These are phyloP conservation scores for Geosmithia morbida DNA, from an alignment of 2,329 filamentous ascomycete species.

Conservation along the genomic window DNA sequence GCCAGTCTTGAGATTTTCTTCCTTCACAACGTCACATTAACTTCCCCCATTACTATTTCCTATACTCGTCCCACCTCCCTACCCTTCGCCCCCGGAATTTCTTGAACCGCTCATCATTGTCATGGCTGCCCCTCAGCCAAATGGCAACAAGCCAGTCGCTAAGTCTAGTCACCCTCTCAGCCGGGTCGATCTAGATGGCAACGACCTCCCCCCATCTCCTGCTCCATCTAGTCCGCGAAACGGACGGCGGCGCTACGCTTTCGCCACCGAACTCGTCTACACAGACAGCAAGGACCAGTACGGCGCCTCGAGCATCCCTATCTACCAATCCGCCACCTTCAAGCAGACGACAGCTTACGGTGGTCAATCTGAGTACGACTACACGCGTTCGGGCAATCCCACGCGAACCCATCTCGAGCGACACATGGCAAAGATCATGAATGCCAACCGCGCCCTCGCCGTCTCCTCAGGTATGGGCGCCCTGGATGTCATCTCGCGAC, in stretches of 20 bases:
- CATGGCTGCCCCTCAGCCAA: slow-evolving; percentile 12
- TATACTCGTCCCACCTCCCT: too few relatives aligned
- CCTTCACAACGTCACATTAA: background rate
- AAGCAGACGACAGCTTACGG: slow-evolving; percentile 75
- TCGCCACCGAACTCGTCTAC: slow-evolving; percentile 93
- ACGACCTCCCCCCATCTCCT: slow-evolving; percentile 79
- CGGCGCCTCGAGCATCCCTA: slow-evolving; percentile 88
- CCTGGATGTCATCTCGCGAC: slow-evolving; percentile 84
- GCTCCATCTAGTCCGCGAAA: slow-evolving; percentile 81
- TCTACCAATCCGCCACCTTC: slow-evolving; percentile 97
- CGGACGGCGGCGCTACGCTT: slow-evolving; percentile 70
- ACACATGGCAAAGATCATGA: slow-evolving; percentile 98
- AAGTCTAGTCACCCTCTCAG: slow-evolving; percentile 26
- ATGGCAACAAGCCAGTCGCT: slow-evolving; percentile 6
- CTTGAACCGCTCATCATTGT: slow-evolving; percentile 1
- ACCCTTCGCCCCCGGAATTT: background rate
- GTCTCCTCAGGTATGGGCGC: slow-evolving; percentile 97
- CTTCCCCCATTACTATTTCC: background rate
- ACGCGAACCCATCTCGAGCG: slow-evolving; percentile 92
- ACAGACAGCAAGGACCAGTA: slow-evolving; percentile 96
- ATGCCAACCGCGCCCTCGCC: slow-evolving; percentile 75
- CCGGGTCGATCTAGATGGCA: slow-evolving; percentile 66
- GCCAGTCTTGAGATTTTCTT: background rate
- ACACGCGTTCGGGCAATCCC: slow-evolving; percentile 93
- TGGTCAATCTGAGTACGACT: slow-evolving; percentile 84